Evolutionary conservation across 2,329 filamentous ascomycete genomes (phyloP), one percentile per base, ranked within the genome.

Genomic region (Microsporum ferrugineum): DNA sequence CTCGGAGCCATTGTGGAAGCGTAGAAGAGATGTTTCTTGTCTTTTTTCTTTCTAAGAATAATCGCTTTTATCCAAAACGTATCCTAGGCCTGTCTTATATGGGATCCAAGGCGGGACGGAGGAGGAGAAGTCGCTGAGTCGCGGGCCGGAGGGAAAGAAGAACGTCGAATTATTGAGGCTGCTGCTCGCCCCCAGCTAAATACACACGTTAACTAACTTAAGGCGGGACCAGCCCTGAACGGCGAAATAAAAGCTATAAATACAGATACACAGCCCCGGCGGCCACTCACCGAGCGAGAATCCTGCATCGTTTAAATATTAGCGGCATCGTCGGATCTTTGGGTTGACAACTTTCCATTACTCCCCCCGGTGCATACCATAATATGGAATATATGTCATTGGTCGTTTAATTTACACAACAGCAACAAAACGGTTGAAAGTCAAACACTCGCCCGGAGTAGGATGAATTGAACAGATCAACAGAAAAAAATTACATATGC

Each of bases 1-100:
- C 57, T 51, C n/a, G 62, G 57, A 60, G 51, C 60, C 62, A 63
- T 63, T 4, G n/a, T 49, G 57, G 27, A 31, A 41, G 39, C 56
- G 51, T 31, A 55, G 51, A 33, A 23, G 33, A n/a, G 5, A 5
- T n/a, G 10, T 14, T 43, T n/a, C 31, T 29, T 34, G 12, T n/a
- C 6, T 36, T 36, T 12, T 39, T 12, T 5, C 3, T 47, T 17
- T 47, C 2, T 27, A 23, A 17, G 43, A 27, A 23, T 43, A 5
- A 6, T 47, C 43, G 43, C 43, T 27, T 17, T 47, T 23, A 17
- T 47, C 17, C 43, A 23, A 47, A 14, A 17, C 23, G 4, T 47
- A 3, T 47, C 17, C 17, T 23, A 23, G 17, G n/a, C 39, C 34
- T 36, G 10, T 10, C 5, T 5, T 39, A 39, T 39, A 12, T 5